Evolutionary conservation across 83 land plant species (phyloP).

Genomic region (Thuja plicata): DNA sequence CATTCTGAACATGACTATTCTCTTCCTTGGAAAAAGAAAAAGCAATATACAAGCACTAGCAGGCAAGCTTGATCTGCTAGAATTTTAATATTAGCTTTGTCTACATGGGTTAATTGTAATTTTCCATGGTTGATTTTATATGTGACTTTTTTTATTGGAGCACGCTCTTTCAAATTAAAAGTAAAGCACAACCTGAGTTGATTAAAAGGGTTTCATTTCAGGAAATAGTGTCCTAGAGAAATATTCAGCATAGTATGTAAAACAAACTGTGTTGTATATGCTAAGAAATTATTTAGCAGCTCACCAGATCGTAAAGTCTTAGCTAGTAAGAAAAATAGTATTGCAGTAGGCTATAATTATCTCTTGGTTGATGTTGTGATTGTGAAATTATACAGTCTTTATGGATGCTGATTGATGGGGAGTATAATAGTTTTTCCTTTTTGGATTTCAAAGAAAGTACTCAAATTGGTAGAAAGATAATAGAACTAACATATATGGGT

Average conservation of each 20-base stretch:
- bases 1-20: conserved; percentile 76
- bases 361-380: neutral
- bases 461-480: neutral
- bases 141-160: neutral
- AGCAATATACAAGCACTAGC: conserved; percentile 73
- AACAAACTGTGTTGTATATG: neutral
- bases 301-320: neutral
- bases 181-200: neutral
- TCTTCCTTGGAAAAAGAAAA: conserved; percentile 81
- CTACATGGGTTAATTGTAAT: neutral
- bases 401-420: neutral
- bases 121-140: neutral
- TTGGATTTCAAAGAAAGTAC: neutral
- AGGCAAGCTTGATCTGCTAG: conserved; percentile 38
- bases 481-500: neutral
- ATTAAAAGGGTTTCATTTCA: neutral
- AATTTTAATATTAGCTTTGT: neutral
- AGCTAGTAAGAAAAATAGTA: neutral
- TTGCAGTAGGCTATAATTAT: neutral
- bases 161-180: neutral
- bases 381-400: neutral
- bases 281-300: neutral
- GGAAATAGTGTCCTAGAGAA: too few species aligned
- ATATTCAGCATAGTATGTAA: neutral
- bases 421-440: neutral